Conservation (phyloP, 1,284 basidiomycete genomes). For the Athelia sp. region DNA sequence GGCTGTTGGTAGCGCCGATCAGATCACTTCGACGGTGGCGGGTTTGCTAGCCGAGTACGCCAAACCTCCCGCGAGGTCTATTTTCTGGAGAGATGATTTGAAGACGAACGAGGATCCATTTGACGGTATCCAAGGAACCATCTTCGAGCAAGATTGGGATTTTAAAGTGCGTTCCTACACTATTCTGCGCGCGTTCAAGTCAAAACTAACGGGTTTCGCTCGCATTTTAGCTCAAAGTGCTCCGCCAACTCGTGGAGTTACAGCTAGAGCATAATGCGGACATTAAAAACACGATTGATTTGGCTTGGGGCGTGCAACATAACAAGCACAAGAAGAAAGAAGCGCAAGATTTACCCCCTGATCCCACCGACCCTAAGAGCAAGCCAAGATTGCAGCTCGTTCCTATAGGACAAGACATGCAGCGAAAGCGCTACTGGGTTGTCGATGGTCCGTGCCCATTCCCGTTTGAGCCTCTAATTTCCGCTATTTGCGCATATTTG, state of each 20-base stretch:
- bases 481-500: slow-evolving; percentile 72
- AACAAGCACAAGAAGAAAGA: slow-evolving; percentile 79
- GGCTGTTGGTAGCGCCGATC: slow-evolving; percentile 55
- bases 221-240: slow-evolving; percentile 60
- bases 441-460: slow-evolving; percentile 71
- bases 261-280: slow-evolving; percentile 64
- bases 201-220: slow-evolving; percentile 13
- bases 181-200: slow-evolving; percentile 15
- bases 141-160: slow-evolving; percentile 72
- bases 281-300: slow-evolving; percentile 69
- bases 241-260: slow-evolving; percentile 75
- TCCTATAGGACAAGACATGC: slow-evolving; percentile 69
- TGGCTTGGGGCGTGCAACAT: slow-evolving; percentile 76
- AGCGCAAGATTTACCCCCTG: slow-evolving; percentile 43
- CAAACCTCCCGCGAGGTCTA: slow-evolving; percentile 64
- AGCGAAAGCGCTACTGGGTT: slow-evolving; percentile 74
- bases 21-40: slow-evolving; percentile 67
- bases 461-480: slow-evolving; percentile 18
- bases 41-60: slow-evolving; percentile 63
- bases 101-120: slow-evolving; percentile 70
- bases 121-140: slow-evolving; percentile 51
- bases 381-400: slow-evolving; percentile 55
- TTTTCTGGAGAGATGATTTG: slow-evolving; percentile 71
- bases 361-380: slow-evolving; percentile 54
- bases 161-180: slow-evolving; percentile 54